Percentiles rank a stretch among this genome's conserved stretches.
phyloP scores from a whole-genome alignment of 1,284 basidiomycete genomes.

The Ustilago crameri region DNA sequence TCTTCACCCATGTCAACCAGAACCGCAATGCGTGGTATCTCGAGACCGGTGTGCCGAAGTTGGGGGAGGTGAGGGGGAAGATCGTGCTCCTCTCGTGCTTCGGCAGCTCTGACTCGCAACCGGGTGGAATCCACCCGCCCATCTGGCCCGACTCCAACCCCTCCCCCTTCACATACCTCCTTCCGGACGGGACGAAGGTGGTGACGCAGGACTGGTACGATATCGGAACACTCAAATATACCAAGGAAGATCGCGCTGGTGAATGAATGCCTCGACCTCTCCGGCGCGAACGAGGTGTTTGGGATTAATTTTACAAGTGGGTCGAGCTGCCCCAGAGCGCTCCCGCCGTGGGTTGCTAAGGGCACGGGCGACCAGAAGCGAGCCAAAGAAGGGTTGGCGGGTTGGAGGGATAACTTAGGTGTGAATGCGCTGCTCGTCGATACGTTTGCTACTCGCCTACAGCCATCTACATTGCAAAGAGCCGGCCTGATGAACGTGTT shows the following conservation, averaged over 20 bases:
- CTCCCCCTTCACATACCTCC: slow-evolving; percentile 23
- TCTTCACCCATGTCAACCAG: slow-evolving; percentile 35
- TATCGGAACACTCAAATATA: slow-evolving; percentile 34
- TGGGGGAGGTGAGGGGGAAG: slow-evolving; percentile 46
- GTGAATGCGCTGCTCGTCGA: slow-evolving; percentile 39
- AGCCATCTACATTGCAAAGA: neutral
- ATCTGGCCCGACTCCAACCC: slow-evolving; percentile 53
- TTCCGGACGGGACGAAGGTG: slow-evolving; percentile 23
- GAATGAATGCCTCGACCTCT: slow-evolving; percentile 10
- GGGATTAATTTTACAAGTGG: slow-evolving; percentile 49
- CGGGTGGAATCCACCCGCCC: slow-evolving; percentile 54
- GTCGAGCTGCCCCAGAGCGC: slow-evolving; percentile 38
- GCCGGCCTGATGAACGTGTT: slow-evolving; percentile 36
- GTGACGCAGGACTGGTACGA: slow-evolving; percentile 59
- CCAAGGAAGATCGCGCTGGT: slow-evolving; percentile 42
- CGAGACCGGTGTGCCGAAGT: slow-evolving; percentile 29
- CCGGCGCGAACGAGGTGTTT: slow-evolving; percentile 18
- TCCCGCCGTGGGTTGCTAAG: slow-evolving; percentile 48
- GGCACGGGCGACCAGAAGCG: slow-evolving; percentile 28
- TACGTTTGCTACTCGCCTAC: slow-evolving; percentile 22
- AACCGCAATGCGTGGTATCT: slow-evolving; percentile 32
- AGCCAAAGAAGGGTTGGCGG: slow-evolving; percentile 1
- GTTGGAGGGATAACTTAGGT: slow-evolving; percentile 27
- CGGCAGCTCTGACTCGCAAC: slow-evolving; percentile 28
- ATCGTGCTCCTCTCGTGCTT: slow-evolving; percentile 52